A percentile compares a stretch with the other conserved stretches of the same genome.
These are phyloP conservation scores for Claviceps citrina DNA, from an alignment of 2,329 filamentous ascomycete species.

Conservation along the genomic window DNA sequence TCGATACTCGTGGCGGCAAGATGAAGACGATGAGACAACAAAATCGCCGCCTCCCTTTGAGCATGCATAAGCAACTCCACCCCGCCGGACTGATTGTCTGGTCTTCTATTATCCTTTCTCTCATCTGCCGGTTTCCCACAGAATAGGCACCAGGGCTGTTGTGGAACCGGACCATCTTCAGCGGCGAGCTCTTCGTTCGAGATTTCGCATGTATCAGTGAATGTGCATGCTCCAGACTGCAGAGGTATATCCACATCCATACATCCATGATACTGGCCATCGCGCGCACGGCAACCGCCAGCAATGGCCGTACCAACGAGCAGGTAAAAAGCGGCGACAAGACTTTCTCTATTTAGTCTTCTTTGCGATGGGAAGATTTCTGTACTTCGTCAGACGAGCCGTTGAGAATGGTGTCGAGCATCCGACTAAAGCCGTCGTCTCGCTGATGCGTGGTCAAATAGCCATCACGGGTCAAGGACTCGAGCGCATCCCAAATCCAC, in stretches of 20 bases:
- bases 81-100: not conserved
- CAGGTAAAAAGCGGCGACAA: not conserved
- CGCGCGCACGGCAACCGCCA: not conserved
- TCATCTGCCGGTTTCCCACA: not conserved
- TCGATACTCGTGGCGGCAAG: not conserved
- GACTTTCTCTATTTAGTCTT: not conserved
- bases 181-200: not conserved
- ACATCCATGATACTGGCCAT: not conserved
- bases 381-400: constrained; percentile 8
- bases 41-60: not conserved
- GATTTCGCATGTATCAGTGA: not conserved
- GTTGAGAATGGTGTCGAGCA: constrained; percentile 9
- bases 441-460: constrained; percentile 5
- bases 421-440: constrained; percentile 7
- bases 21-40: constrained; percentile 1
- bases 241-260: not conserved
- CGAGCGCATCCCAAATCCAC: constrained; percentile 7
- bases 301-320: not conserved
- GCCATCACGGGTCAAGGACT: constrained; percentile 2
- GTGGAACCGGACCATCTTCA: not conserved
- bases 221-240: not conserved
- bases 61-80: not conserved
- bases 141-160: not conserved
- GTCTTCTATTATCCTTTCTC: not conserved
- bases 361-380: not conserved